Conservation (phyloP, 2,329 filamentous ascomycete species). For the Coccinonectria pachysandricola region DNA sequence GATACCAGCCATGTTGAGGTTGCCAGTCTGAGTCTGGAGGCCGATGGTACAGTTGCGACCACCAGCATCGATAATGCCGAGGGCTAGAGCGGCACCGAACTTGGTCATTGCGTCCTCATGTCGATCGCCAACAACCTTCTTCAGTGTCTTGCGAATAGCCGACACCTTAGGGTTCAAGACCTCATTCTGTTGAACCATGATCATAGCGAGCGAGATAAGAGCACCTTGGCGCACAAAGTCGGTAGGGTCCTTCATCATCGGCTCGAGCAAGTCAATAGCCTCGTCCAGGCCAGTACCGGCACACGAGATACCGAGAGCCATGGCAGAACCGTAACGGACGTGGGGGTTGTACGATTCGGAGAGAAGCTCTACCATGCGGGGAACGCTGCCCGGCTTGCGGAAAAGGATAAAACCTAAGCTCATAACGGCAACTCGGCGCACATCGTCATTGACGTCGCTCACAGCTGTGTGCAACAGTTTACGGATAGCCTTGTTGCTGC, state of each 20-base stretch:
- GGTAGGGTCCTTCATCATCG: slow-evolving; percentile 98
- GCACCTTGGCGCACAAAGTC: slow-evolving; percentile 98
- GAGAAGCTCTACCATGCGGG: slow-evolving; percentile 95
- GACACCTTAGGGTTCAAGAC: slow-evolving; percentile 96
- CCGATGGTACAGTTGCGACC: slow-evolving; percentile 98
- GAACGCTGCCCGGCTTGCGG: slow-evolving; percentile 92
- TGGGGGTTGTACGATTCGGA: slow-evolving; percentile 99
- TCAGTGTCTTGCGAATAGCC: slow-evolving; percentile 80
- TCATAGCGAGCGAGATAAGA: slow-evolving; percentile 90
- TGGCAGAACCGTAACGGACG: slow-evolving; percentile 92
- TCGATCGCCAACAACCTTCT: slow-evolving; percentile 87
- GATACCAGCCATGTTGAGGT: slow-evolving; percentile 96
- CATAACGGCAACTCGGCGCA: slow-evolving; percentile 92
- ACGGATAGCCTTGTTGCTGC: slow-evolving; percentile 96
- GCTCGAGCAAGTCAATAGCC: slow-evolving; percentile 91
- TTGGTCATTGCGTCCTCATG: slow-evolving; percentile 99
- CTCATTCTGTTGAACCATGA: slow-evolving; percentile 98
- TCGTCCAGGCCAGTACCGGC: slow-evolving; percentile 93
- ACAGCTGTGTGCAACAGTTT: slow-evolving; percentile 93
- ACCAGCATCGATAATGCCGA: slow-evolving; percentile 96
- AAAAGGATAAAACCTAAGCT: slow-evolving; percentile 97
- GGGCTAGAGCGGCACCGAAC: slow-evolving; percentile 85
- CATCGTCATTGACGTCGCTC: slow-evolving; percentile 96
- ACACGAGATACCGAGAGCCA: slow-evolving; percentile 97
- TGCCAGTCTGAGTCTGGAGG: slow-evolving; percentile 93